Base-by-base conservation (phyloP, 2,329 filamentous ascomycete species). In the Westerdykella ornata region DNA sequence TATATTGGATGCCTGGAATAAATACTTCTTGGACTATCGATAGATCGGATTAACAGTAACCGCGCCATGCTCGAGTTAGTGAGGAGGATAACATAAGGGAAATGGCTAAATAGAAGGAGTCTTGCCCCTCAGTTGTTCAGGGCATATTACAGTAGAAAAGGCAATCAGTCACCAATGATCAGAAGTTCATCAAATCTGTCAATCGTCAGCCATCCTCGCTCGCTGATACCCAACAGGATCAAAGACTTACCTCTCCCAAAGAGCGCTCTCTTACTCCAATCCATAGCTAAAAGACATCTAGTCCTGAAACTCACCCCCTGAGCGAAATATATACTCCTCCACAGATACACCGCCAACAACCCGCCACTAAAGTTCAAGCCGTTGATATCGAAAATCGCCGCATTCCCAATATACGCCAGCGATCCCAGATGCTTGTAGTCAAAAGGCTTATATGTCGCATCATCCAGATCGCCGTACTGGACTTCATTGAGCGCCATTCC, bases 321-420 rank as follows among this genome's bases (percentile, higher is more conserved):
- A 11, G 92, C 88, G 71, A 98, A 98, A 69, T 98, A 98, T 12
- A 96, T 84, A 50, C 87, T 89, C 47, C 92, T 75, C 92, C 92
- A 98, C 26, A 95, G 79, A 65, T 98, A 98, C 37, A 97, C 90
- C 0, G 89, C 92, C 75, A 94, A 77, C 35, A 98, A 68, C 0
- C 92, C 92, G 38, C 92, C 92, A 1, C 80, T 80, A 43, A 92
- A 69, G 54, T 76, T 89, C 72, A 84, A 77, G 0, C 88, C 89
- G 33, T 82, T 78, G 40, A 92, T 79, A 62, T 98, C 92, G 57
- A 98, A 98, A 31, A 98, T 82, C 4, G 92, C 92, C 6, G 88
- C 89, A 65, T 98, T 98, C 34, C 94, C 94, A 52, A 98, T 82
- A 59, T 98, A 98, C 5, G 94, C 92, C 55, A 98, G 69, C 52